Conservation (phyloP, 768 basidiomycete species). For the Boletus subcaerulescens region DNA sequence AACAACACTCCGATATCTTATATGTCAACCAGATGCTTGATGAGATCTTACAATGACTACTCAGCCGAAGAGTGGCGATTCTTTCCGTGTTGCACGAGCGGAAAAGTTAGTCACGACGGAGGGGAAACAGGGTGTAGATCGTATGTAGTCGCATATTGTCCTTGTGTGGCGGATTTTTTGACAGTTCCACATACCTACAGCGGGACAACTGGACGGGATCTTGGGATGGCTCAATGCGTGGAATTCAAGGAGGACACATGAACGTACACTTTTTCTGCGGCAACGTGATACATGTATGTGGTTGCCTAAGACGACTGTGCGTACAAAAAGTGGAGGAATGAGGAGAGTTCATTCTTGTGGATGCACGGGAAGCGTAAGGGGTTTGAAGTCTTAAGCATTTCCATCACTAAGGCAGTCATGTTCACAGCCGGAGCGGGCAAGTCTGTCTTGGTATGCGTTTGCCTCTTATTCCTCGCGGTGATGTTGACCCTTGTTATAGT, state of each 20-base stretch:
- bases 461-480: accelerated
- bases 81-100: neutral
- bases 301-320: neutral
- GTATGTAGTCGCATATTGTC: neutral
- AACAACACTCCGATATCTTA: too few relatives aligned
- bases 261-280: neutral
- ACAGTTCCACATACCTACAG: neutral
- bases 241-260: constrained; percentile 1
- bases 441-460: constrained; percentile 12
- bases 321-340: constrained; percentile 3
- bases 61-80: too few relatives aligned
- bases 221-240: constrained; percentile 4
- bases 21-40: too few relatives aligned
- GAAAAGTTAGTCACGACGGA: too few relatives aligned
- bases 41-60: too few relatives aligned
- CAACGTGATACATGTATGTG: constrained; percentile 12
- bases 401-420: neutral
- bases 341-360: constrained; percentile 5
- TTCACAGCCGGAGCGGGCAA: constrained; percentile 15
- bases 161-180: accelerated
- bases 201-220: neutral
- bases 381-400: neutral
- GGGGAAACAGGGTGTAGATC: neutral
- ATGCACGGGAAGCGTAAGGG: constrained; percentile 13
- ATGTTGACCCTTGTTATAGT: neutral